Evolutionary conservation across 2,329 filamentous ascomycete genomes (phyloP).

Genomic region (Hypoxylon sp.): DNA sequence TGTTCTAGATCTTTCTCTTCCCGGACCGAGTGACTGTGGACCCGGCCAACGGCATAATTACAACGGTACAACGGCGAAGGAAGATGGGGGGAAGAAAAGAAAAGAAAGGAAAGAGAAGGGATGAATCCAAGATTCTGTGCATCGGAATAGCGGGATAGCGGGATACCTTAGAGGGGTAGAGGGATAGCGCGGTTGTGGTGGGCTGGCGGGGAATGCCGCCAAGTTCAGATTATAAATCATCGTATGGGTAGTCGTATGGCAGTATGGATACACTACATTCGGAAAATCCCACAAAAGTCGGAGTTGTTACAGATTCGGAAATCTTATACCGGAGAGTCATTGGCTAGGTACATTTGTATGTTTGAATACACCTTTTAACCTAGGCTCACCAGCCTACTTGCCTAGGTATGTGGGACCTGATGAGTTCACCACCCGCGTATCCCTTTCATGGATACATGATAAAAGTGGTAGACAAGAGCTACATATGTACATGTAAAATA

Average conservation of each 20-base stretch:
- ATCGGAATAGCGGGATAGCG: neutral
- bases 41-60: neutral
- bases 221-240: constrained; percentile 20
- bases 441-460: no score
- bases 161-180: no score
- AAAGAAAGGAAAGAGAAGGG: neutral
- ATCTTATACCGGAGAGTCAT: constrained; percentile 1
- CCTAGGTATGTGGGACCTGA: constrained; percentile 37
- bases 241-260: no score
- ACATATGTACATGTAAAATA: neutral
- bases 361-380: neutral
- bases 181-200: neutral
- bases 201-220: neutral
- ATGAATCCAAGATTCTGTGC: neutral
- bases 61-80: neutral
- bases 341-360: neutral
- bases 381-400: constrained; percentile 10
- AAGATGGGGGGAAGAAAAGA: neutral
- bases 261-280: neutral
- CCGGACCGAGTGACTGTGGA: neutral
- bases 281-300: constrained; percentile 15
- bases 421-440: constrained; percentile 1
- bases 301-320: constrained; percentile 15
- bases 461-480: no score
- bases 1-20: constrained; percentile 17